Evolutionary conservation across 164 flowering plant species (phyloP), one percentile per base, ranked within the genome.

Genomic region (Umbellularia californica): DNA sequence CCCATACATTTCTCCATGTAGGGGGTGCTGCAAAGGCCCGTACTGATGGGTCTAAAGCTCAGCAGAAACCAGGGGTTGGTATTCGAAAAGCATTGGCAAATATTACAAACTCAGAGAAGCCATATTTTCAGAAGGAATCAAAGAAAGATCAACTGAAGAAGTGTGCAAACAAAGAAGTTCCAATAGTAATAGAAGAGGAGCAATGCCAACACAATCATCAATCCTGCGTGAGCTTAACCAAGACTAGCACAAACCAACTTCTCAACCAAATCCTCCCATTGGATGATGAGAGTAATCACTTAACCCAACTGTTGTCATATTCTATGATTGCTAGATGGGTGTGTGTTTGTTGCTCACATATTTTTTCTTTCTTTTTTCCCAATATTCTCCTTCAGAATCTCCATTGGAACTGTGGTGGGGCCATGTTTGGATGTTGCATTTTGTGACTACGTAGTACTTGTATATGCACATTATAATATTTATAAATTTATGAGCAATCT

Each of bases 181-280:
- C 70, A 68, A 14, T n/a, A 72, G 50, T 71, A 68, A 73, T 82
- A 52, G 78, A 74, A 15, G 85, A 83, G 77, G 92, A 91, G 76
- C n/a, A 67, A 19, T 91, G 83, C 80, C 84, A 90, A 30, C 97
- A 91, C 73, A 74, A 89, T 73, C 97, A 91, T 74, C 68, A 83
- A 50, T 82, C 85, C 22, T 90, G 94, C 82, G 10, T 41, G 47
- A 41, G 47, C 47, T 41, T 41, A 60, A 82, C 65, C 28, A 73
- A 74, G 12, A 74, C 87, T 79, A 83, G 79, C 74, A 25, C 75
- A 3, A 23, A 23, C 3, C 68, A 65, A 5, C 35, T 23, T 72
- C 81, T 90, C 76, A 78, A 83, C 65, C 69, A 71, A 72, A 77
- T 80, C 11, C 62, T 88, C 71, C 92, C 88, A 70, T 82, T 87